Conservation (phyloP, 768 basidiomycete genomes). For the Calocera cornea region DNA sequence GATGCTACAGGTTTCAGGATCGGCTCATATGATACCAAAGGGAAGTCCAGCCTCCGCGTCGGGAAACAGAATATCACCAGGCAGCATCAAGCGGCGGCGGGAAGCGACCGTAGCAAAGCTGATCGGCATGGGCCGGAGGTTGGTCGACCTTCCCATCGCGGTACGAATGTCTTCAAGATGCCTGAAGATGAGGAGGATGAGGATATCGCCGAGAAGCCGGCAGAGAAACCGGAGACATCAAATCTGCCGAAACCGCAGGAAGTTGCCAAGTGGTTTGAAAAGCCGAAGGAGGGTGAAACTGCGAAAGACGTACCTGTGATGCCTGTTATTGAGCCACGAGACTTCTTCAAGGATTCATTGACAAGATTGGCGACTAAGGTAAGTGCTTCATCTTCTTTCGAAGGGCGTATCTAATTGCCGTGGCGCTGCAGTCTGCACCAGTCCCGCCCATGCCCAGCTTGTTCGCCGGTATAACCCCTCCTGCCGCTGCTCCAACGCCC, state of each 20-base stretch:
- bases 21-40: constrained; percentile 19
- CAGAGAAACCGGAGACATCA: background rate
- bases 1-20: background rate
- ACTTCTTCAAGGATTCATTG: background rate
- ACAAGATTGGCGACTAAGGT: background rate
- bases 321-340: background rate
- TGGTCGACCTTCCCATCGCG: background rate
- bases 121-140: background rate
- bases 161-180: background rate
- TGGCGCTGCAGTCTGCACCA: background rate
- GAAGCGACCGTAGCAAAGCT: background rate
- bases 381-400: background rate
- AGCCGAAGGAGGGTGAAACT: background rate
- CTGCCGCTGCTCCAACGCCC: background rate
- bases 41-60: constrained; percentile 10
- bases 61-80: background rate
- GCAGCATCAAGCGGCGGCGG: background rate
- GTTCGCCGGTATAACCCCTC: background rate
- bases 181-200: background rate
- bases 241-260: background rate
- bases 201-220: background rate
- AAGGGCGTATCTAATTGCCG: background rate
- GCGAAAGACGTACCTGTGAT: background rate
- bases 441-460: background rate
- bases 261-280: background rate